A percentile compares a stretch with the other conserved stretches of the same genome.
These are phyloP conservation scores for Diaporthe sp. DNA, from an alignment of 2,329 filamentous ascomycete species.

Conservation along the genomic window DNA sequence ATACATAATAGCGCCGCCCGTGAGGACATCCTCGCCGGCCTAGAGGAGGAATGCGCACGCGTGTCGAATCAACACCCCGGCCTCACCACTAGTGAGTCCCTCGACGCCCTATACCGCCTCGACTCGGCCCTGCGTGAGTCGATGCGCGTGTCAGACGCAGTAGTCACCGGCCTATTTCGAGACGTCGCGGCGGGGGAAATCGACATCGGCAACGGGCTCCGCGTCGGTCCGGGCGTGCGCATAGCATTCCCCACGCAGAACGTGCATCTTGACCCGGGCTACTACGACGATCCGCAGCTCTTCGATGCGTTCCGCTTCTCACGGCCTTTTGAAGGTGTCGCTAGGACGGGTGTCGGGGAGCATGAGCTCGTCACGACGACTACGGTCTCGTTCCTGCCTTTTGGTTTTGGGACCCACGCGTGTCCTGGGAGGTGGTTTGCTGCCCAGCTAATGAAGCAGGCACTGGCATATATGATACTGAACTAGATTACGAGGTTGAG, in stretches of 20 bases:
- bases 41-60: neutral
- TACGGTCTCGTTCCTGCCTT: constrained; percentile 24
- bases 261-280: neutral
- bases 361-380: too few relatives aligned
- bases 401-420: constrained; percentile 40
- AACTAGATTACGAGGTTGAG: constrained; percentile 23
- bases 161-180: neutral
- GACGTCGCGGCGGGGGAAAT: neutral
- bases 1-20: neutral
- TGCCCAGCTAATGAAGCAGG: constrained; percentile 39
- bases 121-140: constrained; percentile 22
- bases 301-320: constrained; percentile 23
- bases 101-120: neutral
- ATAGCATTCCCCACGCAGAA: constrained; percentile 1
- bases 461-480: constrained; percentile 36
- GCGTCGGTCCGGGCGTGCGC: neutral
- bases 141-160: constrained; percentile 11
- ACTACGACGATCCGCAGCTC: neutral
- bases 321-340: neutral
- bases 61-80: neutral
- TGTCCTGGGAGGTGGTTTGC: constrained; percentile 42
- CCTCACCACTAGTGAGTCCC: neutral
- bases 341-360: too few relatives aligned
- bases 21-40: neutral
- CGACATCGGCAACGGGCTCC: neutral